Percentiles rank a stretch among this genome's conserved stretches.
Evolutionary conservation across 2,329 filamentous ascomycete genomes (phyloP).

Genomic region (Mycosphaerella sp.): DNA sequence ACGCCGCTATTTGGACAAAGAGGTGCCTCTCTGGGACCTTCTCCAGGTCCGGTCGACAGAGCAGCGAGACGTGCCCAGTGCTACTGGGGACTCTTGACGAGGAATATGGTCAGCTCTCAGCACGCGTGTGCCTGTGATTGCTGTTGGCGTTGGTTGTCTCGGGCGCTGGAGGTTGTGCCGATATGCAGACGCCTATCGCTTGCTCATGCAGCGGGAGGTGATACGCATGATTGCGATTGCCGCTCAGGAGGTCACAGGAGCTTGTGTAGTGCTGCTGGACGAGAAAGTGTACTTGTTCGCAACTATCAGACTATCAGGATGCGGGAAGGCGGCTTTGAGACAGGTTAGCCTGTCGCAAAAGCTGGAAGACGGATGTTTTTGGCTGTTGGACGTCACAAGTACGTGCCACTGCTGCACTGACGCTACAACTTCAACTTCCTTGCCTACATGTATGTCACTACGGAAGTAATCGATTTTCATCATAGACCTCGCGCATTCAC

Average conservation of each 20-base stretch:
- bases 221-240: background rate
- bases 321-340: too few relatives aligned
- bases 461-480: too few relatives aligned
- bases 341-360: too few relatives aligned
- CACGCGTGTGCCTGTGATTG: background rate
- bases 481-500: too few relatives aligned
- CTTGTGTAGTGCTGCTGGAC: background rate
- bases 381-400: too few relatives aligned
- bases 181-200: background rate
- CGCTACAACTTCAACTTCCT: too few relatives aligned
- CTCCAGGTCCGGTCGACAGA: conserved; percentile 10
- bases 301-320: too few relatives aligned
- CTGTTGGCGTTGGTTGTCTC: background rate
- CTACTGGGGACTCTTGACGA: background rate
- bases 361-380: too few relatives aligned
- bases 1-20: conserved; percentile 8
- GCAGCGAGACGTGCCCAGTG: background rate
- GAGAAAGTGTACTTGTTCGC: too few relatives aligned
- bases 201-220: background rate
- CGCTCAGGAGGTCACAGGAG: background rate
- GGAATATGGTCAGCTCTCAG: conserved; percentile 1
- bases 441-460: too few relatives aligned
- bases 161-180: background rate
- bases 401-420: too few relatives aligned
- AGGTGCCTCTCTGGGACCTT: conserved; percentile 6